Evolutionary conservation across 441 rosid species (phyloP), one percentile per base, ranked within the genome.

Genomic region (Pelargonium citronellum): DNA sequence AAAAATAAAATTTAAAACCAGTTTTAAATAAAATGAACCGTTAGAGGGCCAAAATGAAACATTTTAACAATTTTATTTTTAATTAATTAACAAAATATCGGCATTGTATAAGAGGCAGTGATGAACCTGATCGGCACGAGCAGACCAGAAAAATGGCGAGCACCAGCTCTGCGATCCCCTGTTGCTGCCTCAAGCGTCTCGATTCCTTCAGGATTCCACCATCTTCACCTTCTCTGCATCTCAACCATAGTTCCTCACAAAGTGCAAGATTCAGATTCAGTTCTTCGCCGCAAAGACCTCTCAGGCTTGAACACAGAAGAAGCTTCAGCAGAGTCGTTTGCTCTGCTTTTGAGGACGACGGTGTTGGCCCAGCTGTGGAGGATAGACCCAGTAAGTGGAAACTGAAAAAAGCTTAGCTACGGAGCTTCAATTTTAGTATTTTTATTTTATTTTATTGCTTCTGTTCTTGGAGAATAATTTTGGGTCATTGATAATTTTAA

Each of bases 301-400:
- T 16, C 22, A 20, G 2, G 6, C 61, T 55, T 24, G 24, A 20
- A 7, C 11, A 67, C 75, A 37, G 81, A 71, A 68, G 74, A 71
- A 68, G 74, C 69, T 76, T 67, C 68, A 53, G 64, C 51, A 73
- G 57, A 24, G 64, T 77, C 55, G 74, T 75, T 63, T 79, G 89
- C 73, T 82, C 84, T 12, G 84, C 91, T 1, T 86, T 83, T 30
- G 90, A 90, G 37, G 84, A 85, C 70, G 73, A 63, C 24, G 78
- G 79, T 46, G 71, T 79, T 73, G 85, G 85, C 79, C 82, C 90
- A 1, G 87, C 84, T 58, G 79, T 88, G 20, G 89, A 92, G 69
- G 96, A 87, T 66, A 86, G 89, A 66, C 89, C 91, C 76, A 92
- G 96, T 90, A 80, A 64, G 65, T 10, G 10, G 11, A 17, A 55